Percentiles rank a stretch among this genome's conserved stretches.
phyloP scores from a whole-genome alignment of 2,329 filamentous ascomycete genomes.

The Calonectria hawksworthii region DNA sequence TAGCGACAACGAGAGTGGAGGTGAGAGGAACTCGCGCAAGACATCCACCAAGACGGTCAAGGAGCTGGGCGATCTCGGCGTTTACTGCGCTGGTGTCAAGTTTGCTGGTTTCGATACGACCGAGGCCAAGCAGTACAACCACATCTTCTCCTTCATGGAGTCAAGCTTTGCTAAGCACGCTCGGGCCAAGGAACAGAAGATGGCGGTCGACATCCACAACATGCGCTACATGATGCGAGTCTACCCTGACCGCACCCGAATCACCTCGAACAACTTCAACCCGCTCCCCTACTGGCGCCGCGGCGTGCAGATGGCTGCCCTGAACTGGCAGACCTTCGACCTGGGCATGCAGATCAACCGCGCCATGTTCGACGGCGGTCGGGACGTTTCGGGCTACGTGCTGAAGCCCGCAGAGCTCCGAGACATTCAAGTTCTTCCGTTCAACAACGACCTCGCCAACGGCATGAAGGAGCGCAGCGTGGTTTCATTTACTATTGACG shows the following conservation, averaged over 20 bases:
- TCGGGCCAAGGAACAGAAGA: conserved; percentile 81
- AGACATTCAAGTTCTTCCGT: conserved; percentile 72
- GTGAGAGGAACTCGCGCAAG: conserved; percentile 71
- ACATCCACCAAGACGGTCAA: conserved; percentile 88
- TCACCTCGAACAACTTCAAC: conserved; percentile 94
- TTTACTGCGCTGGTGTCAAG: conserved; percentile 82
- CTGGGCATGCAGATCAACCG: conserved; percentile 96
- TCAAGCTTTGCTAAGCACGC: conserved; percentile 87
- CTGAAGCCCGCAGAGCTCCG: conserved; percentile 91
- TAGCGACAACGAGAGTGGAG: conserved; percentile 84
- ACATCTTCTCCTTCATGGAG: conserved; percentile 96
- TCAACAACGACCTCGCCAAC: conserved; percentile 63
- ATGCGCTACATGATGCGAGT: conserved; percentile 93
- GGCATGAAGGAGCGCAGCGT: conserved; percentile 84
- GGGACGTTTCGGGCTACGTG: conserved; percentile 90
- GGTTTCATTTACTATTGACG: conserved; percentile 86
- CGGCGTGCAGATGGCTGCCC: conserved; percentile 96
- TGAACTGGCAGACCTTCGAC: conserved; percentile 99
- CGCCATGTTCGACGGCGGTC: conserved; percentile 95
- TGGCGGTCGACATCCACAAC: conserved; percentile 89
- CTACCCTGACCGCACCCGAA: conserved; percentile 86
- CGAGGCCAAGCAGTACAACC: conserved; percentile 90
- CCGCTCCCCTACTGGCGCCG: conserved; percentile 94
- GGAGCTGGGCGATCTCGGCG: conserved; percentile 86
- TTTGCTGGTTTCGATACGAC: conserved; percentile 84